Evolutionary conservation across 441 rosid genomes (phyloP), one percentile per base, ranked within the genome.

Genomic region (Corymbia calophylla): DNA sequence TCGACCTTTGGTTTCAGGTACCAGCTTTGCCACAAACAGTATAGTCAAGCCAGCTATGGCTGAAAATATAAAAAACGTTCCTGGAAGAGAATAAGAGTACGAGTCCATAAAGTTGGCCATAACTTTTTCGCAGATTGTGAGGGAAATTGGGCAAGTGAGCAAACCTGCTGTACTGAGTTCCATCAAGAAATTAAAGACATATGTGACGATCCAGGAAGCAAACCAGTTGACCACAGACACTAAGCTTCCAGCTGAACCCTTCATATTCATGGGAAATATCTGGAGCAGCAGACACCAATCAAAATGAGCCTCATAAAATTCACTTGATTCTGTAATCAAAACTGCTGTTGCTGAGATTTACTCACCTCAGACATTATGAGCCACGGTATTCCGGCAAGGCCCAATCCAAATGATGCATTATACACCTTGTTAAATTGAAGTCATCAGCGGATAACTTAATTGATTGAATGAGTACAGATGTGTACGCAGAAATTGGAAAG

Each of bases 241-340:
- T 14, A 95, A 89, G 89, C 97, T 95, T 89, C 97, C 97, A 27
- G 97, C 97, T 53, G 94, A 92, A 58, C 96, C 96, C 85, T 94
- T 95, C 93, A 94, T 92, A 88, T 92, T 93, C 68, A 95, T 94
- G 15, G 96, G 95, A 87, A 94, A 95, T 82, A 94, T 92, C 96
- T 95, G 51, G n/a, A 91, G 90, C 53, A 6, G 58, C 84, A 77
- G 84, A 23, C 51, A 77, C 84, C 51, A 77, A 77, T 77, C 84
- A 77, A 77, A 77, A 77, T 77, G n/a, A 77, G n/a, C 51, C n/a
- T 44, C 51, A 77, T 47, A 25, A 77, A 77, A 77, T 77, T 39
- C n/a, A 12, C 84, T 77, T 44, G 84, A 14, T 77, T 44, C 48
- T 77, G 84, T 44, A 23, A 77, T 39, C 27, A 23, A 77, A 77